These are phyloP conservation scores for Saccharomycopsis phalli DNA, from an alignment of 1,139 yeast genomes.

Conservation along the genomic window DNA sequence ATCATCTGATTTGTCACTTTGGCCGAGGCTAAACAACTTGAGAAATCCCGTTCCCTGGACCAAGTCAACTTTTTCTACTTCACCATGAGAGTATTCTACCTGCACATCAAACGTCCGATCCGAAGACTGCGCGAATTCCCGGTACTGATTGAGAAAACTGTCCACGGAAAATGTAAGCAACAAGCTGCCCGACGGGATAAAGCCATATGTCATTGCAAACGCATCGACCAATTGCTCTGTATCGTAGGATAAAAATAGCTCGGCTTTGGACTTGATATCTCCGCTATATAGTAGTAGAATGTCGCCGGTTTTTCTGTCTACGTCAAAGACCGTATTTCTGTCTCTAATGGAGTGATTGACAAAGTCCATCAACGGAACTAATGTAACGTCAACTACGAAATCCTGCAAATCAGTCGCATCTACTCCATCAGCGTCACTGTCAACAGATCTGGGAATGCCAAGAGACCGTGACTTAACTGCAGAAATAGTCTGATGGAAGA, in stretches of 20 bases:
- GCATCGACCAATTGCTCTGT: neutral
- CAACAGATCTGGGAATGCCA: slow-evolving; percentile 2
- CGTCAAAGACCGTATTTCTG: slow-evolving; percentile 10
- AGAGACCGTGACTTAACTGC: slow-evolving; percentile 4
- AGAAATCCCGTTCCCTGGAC: no score
- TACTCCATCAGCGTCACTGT: neutral
- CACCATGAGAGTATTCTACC: no score
- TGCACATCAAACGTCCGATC: no score
- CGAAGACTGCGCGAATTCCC: no score
- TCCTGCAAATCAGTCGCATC: neutral
- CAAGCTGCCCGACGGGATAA: no score
- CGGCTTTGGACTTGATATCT: neutral
- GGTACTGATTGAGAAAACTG: no score
- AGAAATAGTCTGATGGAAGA: slow-evolving; percentile 8
- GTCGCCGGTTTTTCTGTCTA: slow-evolving; percentile 3
- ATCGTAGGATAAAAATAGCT: slow-evolving; percentile 7
- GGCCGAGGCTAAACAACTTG: no score
- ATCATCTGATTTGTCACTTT: no score
- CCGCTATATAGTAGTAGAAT: neutral
- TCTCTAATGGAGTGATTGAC: slow-evolving; percentile 5
- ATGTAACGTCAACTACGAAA: slow-evolving; percentile 1
- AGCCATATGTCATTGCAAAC: slow-evolving; percentile 1
- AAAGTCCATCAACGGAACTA: slow-evolving; percentile 13
- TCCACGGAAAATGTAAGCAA: no score
- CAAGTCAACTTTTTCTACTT: no score